A percentile compares a stretch with the other conserved stretches of the same genome.
These are phyloP conservation scores for Neoscytalidium dimidiatum DNA, from an alignment of 2,329 filamentous ascomycete species.

Conservation along the genomic window DNA sequence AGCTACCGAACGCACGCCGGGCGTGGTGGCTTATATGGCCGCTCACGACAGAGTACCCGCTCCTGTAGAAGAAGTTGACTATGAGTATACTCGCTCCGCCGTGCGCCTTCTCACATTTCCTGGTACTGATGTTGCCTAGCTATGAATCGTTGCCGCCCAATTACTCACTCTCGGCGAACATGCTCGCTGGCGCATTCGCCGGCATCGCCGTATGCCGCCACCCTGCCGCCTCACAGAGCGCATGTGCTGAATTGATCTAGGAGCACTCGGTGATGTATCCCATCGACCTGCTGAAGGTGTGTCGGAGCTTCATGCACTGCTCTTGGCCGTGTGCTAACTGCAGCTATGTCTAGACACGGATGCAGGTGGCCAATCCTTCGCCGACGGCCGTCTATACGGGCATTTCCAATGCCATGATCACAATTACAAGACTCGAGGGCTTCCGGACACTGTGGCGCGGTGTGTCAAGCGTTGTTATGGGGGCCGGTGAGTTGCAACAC, in stretches of 20 bases:
- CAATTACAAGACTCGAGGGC: constrained; percentile 88
- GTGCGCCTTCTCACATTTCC: background rate
- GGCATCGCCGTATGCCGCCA: constrained; percentile 78
- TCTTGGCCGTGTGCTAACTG: background rate
- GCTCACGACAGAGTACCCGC: constrained; percentile 37
- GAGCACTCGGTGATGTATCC: constrained; percentile 99
- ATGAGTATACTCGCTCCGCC: constrained; percentile 37
- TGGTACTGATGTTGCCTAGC: constrained; percentile 46
- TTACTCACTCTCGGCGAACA: constrained; percentile 91
- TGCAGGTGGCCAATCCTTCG: constrained; percentile 91
- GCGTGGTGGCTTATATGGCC: constrained; percentile 42
- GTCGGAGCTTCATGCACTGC: constrained; percentile 25
- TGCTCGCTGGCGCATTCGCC: constrained; percentile 93
- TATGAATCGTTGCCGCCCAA: constrained; percentile 95
- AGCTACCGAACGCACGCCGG: constrained; percentile 38
- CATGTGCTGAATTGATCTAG: constrained; percentile 50
- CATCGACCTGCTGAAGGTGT: constrained; percentile 94
- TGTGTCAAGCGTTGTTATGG: constrained; percentile 92
- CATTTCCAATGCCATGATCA: constrained; percentile 87
- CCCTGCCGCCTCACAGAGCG: constrained; percentile 21
- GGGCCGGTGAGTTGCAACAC: constrained; percentile 66
- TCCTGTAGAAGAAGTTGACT: constrained; percentile 41
- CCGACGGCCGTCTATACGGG: constrained; percentile 82
- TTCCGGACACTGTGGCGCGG: constrained; percentile 92
- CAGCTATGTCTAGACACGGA: constrained; percentile 70